phyloP scores from a whole-genome alignment of 805 yeast genomes.

The Candida silvatica region DNA sequence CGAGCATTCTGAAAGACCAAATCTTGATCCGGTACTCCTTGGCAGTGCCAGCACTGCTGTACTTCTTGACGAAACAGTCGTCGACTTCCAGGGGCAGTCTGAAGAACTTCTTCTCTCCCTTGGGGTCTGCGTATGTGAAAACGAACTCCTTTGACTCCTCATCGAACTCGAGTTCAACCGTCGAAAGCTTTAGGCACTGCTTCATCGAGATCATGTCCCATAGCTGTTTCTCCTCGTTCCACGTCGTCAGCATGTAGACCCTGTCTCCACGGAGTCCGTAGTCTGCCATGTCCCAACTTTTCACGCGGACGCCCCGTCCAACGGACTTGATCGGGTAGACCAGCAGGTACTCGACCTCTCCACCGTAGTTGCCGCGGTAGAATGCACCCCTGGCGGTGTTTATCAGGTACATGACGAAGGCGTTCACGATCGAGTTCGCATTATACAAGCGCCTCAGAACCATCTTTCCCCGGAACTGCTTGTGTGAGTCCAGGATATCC shows the following conservation, averaged over 20 bases:
- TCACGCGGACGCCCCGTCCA: slow-evolving; percentile 16
- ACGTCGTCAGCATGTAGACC: slow-evolving; percentile 15
- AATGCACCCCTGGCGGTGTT: too few relatives aligned
- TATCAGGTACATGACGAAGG: too few relatives aligned
- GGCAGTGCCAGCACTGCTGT: slow-evolving; percentile 10
- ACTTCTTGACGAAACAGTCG: slow-evolving; percentile 9
- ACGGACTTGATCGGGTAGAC: slow-evolving; percentile 24
- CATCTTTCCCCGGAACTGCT: too few relatives aligned
- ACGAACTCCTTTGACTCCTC: slow-evolving; percentile 8
- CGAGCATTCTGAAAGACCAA: slow-evolving; percentile 15
- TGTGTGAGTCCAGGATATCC: too few relatives aligned
- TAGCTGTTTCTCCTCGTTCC: slow-evolving; percentile 6
- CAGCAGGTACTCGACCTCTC: slow-evolving; percentile 16
- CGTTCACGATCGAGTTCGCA: too few relatives aligned
- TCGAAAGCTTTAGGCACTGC: slow-evolving; percentile 6
- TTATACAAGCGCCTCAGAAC: too few relatives aligned
- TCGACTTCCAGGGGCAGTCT: slow-evolving; percentile 14
- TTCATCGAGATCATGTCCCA: slow-evolving; percentile 13
- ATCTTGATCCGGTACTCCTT: slow-evolving; percentile 6
- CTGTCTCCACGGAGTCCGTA: slow-evolving; percentile 23
- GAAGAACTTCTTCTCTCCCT: too few relatives aligned
- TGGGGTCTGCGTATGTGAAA: slow-evolving; percentile 12
- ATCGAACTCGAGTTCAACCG: slow-evolving; percentile 9
- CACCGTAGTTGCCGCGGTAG: too few relatives aligned
- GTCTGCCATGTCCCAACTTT: slow-evolving; percentile 19